These are phyloP conservation scores for Daldinia eschscholtzii DNA, from an alignment of 2,329 filamentous ascomycete species.

Conservation along the genomic window DNA sequence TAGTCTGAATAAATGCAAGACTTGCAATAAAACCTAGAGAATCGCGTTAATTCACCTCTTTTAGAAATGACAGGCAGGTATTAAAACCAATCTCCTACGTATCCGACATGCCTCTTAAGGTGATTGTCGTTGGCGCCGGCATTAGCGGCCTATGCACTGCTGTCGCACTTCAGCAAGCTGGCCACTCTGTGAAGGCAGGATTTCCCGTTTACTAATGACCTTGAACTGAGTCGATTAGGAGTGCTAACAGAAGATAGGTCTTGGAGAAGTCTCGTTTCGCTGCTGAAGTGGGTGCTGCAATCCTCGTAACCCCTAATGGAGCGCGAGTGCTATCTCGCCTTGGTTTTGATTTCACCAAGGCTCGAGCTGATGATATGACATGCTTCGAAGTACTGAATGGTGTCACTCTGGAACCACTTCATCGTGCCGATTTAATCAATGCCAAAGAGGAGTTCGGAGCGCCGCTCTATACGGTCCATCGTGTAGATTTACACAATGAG, in stretches of 20 bases:
- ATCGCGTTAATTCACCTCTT: background rate
- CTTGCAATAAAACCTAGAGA: background rate
- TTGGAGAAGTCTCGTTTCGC: slow-evolving; percentile 51
- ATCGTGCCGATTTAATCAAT: slow-evolving; percentile 35
- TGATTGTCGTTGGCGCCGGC: slow-evolving; percentile 51
- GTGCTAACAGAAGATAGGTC: slow-evolving; percentile 39
- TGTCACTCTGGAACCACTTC: slow-evolving; percentile 37
- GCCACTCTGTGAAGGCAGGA: slow-evolving; percentile 46
- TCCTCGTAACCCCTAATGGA: slow-evolving; percentile 51
- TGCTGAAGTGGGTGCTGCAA: slow-evolving; percentile 49
- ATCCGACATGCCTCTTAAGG: slow-evolving; percentile 43
- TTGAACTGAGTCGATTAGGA: background rate
- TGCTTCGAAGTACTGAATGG: slow-evolving; percentile 46
- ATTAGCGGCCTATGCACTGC: slow-evolving; percentile 52
- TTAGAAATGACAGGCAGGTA: background rate
- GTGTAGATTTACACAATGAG: slow-evolving; percentile 49
- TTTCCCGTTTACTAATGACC: background rate
- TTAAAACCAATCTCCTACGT: background rate
- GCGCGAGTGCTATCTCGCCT: slow-evolving; percentile 45
- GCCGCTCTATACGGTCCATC: slow-evolving; percentile 46
- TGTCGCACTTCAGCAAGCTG: slow-evolving; percentile 46
- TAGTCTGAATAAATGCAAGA: no score
- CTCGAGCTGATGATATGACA: slow-evolving; percentile 42
- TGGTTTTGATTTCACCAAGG: slow-evolving; percentile 48
- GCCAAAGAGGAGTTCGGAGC: slow-evolving; percentile 47